Evolutionary conservation across 31 red algal genomes (phyloP).

Genomic region (Endocladia muricata): DNA sequence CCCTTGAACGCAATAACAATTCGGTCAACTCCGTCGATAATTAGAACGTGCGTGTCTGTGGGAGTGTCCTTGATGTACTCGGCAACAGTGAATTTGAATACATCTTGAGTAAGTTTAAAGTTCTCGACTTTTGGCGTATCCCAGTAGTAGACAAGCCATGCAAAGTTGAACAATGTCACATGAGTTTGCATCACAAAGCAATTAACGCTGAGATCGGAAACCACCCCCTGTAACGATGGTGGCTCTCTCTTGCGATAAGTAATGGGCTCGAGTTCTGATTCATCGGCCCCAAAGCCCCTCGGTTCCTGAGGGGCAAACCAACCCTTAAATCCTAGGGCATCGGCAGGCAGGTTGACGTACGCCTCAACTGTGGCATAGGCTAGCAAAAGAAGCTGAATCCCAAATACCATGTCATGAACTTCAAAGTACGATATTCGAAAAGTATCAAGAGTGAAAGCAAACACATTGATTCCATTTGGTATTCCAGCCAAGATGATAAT

Average conservation of each 20-base stretch:
- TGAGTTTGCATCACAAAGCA: conserved; percentile 91
- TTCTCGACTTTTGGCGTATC: conserved; percentile 81
- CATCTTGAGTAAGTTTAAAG: conserved; percentile 67
- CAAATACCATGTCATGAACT: conserved; percentile 64
- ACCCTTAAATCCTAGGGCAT: conserved; percentile 71
- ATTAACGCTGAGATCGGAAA: conserved; percentile 78
- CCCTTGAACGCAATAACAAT: conserved; percentile 89
- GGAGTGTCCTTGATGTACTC: conserved; percentile 75
- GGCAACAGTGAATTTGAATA: conserved; percentile 66
- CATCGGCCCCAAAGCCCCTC: conserved; percentile 23
- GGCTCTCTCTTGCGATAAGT: conserved; percentile 85
- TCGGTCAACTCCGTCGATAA: conserved; percentile 81
- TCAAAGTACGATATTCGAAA: conserved; percentile 58
- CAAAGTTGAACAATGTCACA: conserved; percentile 85
- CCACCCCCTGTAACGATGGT: conserved; percentile 64
- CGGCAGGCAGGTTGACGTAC: conserved; percentile 77
- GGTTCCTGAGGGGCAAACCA: conserved; percentile 71
- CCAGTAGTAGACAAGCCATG: conserved; percentile 89
- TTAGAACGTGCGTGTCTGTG: conserved; percentile 83
- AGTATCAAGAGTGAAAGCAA: conserved; percentile 13
- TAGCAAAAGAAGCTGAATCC: conserved; percentile 61
- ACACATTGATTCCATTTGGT: conserved; percentile 63
- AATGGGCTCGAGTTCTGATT: conserved; percentile 73
- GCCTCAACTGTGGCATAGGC: conserved; percentile 75
- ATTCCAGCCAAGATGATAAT: conserved; percentile 44